Conservation (phyloP, 768 basidiomycete genomes). For the Termitomyces eurrhizus region DNA sequence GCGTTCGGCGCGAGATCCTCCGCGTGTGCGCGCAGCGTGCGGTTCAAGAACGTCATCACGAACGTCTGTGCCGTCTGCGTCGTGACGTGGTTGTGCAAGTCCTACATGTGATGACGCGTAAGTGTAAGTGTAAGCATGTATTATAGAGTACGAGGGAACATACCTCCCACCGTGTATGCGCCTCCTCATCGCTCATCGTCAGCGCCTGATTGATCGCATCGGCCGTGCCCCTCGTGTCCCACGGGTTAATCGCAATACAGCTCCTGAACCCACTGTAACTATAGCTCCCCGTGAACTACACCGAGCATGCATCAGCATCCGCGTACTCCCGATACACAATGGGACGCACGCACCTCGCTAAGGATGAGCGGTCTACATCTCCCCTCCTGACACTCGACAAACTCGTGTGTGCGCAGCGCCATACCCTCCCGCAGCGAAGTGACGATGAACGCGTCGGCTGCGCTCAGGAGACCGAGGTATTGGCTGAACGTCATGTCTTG, state of each 20-base stretch:
- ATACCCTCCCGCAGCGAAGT: conserved; percentile 86
- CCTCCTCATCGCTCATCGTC: conserved; percentile 75
- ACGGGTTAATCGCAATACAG: conserved; percentile 84
- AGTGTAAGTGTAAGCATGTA: neutral
- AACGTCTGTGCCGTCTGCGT: conserved; percentile 87
- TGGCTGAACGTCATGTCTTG: conserved; percentile 83
- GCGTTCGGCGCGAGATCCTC: conserved; percentile 39
- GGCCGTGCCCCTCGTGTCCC: conserved; percentile 81
- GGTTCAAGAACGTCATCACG: conserved; percentile 72
- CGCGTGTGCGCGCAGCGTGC: conserved; percentile 67
- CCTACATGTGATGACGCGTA: conserved; percentile 27
- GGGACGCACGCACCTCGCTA: conserved; percentile 55
- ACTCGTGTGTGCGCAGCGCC: conserved; percentile 81
- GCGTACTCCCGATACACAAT: neutral
- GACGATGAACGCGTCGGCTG: conserved; percentile 83
- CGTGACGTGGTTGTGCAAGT: conserved; percentile 80
- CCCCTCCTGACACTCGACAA: conserved; percentile 80
- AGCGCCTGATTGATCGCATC: conserved; percentile 47
- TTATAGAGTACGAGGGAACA: conserved; percentile 13
- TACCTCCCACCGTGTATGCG: conserved; percentile 70
- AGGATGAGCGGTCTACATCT: conserved; percentile 67
- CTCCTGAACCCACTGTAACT: conserved; percentile 84
- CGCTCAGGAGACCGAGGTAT: conserved; percentile 76
- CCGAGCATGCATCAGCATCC: neutral
- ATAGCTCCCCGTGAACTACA: conserved; percentile 81